A percentile compares a stretch with the other conserved stretches of the same genome.
These are phyloP conservation scores for Chenopodium suecicum DNA, from an alignment of 148 eudicot species.

Conservation along the genomic window DNA sequence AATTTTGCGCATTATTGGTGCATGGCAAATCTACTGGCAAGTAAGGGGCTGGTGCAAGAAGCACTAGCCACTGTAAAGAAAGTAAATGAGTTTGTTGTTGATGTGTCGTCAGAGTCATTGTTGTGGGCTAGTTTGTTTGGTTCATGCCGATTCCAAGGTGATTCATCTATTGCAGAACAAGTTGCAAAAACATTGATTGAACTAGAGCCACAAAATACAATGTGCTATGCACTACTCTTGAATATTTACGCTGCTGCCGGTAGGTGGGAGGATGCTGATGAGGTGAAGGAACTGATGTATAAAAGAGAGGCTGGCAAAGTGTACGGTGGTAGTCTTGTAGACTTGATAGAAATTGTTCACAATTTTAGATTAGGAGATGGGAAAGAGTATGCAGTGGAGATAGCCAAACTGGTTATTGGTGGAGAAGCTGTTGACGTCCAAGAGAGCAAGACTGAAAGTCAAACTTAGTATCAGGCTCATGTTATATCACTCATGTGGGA, in stretches of 20 bases:
- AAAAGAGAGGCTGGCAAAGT: constrained; percentile 17
- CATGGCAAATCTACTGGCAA: constrained; percentile 69
- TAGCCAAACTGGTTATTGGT: constrained; percentile 31
- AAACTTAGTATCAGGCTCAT: constrained; percentile 9
- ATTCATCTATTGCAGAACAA: constrained; percentile 46
- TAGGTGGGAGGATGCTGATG: constrained; percentile 61
- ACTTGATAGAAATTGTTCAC: constrained; percentile 59
- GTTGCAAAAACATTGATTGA: constrained; percentile 57
- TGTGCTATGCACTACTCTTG: constrained; percentile 54
- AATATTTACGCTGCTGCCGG: constrained; percentile 66
- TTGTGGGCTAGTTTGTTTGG: constrained; percentile 57
- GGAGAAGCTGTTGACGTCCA: neutral
- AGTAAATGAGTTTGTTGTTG: constrained; percentile 31
- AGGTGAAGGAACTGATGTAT: constrained; percentile 51
- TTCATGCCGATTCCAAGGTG: constrained; percentile 54
- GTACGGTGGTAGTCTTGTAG: constrained; percentile 47
- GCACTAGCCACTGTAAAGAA: constrained; percentile 53
- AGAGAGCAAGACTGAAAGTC: constrained; percentile 8
- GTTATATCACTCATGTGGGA: neutral
- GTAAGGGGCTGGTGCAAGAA: constrained; percentile 53
- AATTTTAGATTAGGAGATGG: constrained; percentile 34
- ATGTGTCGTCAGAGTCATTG: constrained; percentile 40
- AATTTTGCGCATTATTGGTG: constrained; percentile 85
- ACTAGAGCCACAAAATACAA: constrained; percentile 52
- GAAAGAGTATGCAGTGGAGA: constrained; percentile 21